Base-by-base conservation (phyloP, 192 early-diverging fungal species). In the Coemansia sp. region DNA sequence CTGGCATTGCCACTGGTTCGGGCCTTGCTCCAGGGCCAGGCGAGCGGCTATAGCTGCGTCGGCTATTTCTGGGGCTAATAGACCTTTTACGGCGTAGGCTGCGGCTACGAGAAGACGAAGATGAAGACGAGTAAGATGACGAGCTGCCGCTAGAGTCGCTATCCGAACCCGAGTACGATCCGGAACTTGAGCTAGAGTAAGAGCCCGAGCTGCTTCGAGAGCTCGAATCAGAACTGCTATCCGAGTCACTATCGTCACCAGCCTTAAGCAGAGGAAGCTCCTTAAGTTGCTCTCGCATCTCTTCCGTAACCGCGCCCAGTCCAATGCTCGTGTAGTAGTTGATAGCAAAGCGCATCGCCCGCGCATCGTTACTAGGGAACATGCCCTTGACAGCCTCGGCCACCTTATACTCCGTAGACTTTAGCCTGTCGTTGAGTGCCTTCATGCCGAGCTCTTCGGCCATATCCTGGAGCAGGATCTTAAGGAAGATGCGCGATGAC, bases 251-350 rank as follows among this genome's bases (percentile, higher is more conserved):
- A 35, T 59, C 63, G 51, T 50, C n/a, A 3, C 55, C 56, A 28
- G 55, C 69, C 9, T 59, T 39, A 5, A 55, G 45, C 13, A 42
- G 26, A 9, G 78, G 75, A 9, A 85, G 88, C 48, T 83, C 86
- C 68, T 89, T 89, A 24, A 95, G 85, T 69, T 88, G 87, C 66
- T 95, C 95, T 67, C 96, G 89, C 68, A 99, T 83, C 18, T 96
- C 95, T 28, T 95, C 94, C 1, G 95, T 97, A 48, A 99, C 71
- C 2, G 88, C 91, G 68, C 95, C 96, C 28, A 99, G 73, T 18
- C 91, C 93, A 72, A 99, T 96, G 70, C 88, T 91, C 0, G 94
- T 97, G 66, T 93, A 99, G 74, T 95, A 99, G 73, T 99, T 99
- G 86, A 99, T 97, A 10, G 96, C 94, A 76, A 97, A 97, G 42